Evolutionary conservation across 768 basidiomycete species (phyloP), one percentile per base, ranked within the genome.

Genomic region (Lactifluus subvellereus): DNA sequence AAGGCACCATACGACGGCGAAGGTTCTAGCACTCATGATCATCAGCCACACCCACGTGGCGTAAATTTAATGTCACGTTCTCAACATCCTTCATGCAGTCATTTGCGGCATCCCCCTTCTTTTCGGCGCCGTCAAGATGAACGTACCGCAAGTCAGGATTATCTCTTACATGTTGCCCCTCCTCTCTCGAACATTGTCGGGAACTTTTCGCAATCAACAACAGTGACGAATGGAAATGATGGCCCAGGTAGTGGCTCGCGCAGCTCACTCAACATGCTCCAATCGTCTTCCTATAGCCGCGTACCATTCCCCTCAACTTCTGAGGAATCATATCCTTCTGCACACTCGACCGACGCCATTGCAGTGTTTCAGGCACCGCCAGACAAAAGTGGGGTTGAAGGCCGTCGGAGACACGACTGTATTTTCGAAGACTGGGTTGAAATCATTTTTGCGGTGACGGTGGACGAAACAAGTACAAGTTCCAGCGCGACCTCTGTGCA

Each of bases 271-370:
- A 49, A 16, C 54, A 50, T 32, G 5, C 14, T 18, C 9, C 57
- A 27, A 13, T 37, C 54, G n/a, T 45, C 30, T 13, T 18, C 10
- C 8, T 32, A 32, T 32, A 22, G 30, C 16, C 32, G 30, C 27
- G 6, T 50, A 13, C 58, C 57, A 35, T 59, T 54, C 18, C 62
- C 62, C 1, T 45, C 48, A 13, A 59, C 40, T 4, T 55, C 58
- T 5, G 63, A 60, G 22, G 62, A 64, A 32, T 60, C 63, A 5
- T 60, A 60, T 50, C 63, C 63, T 10, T 64, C 63, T 14, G 58
- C 58, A 20, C 50, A 45, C 54, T 64, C 63, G 4, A 22, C 54
- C 9, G 58, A 64, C 30, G 63, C 58, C 32, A 18, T 60, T 27
- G 63, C 58, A 8, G 27, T 56, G 22, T 60, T 64, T 55, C 54